Evolutionary conservation across 768 basidiomycete species (phyloP), one percentile per base, ranked within the genome.

Genomic region (Trametopsis cervina): DNA sequence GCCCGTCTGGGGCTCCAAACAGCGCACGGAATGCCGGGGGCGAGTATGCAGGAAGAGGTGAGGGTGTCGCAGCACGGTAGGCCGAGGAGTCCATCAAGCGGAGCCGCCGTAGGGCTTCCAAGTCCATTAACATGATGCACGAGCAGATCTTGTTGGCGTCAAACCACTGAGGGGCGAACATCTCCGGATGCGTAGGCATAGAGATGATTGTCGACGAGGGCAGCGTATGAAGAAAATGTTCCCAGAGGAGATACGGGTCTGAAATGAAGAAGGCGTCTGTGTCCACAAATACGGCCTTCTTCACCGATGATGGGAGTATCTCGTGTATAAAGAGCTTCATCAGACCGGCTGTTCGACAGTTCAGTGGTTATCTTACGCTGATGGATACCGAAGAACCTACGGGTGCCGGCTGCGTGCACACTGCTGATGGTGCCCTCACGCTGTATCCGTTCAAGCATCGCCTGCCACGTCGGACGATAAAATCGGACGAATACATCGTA

Each of bases 241-340:
- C 61, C 74, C 74, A 76, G 15, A 76, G 66, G 23, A 74, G 62
- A 4, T 63, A 58, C 2, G 76, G 71, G 52, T 76, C 73, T 15
- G 68, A 58, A 35, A 75, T 66, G 57, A 76, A 72, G 45, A 76
- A 62, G 1, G 76, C 72, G 54, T 76, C 75, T 4, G 74, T 75
- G 59, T 77, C 76, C 44, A 77, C 58, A 53, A 67, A 77, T 46
- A 76, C 75, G 11, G 68, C 67, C 55, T 66, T 72, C 48, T 64
- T 63, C 40, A 76, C 68, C 23, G 60, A 55, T 4, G 64, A 47
- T 4, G 75, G 74, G 40, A 76, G 57, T 10, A 76, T 66, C 56
- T 77, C 75, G 53, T 76, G 75, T 36, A 76, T 64, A 58, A 77
- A 76, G 17, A 77, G 63, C 55, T 77, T 76, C 72, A 76, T 75